Evolutionary conservation across 2,329 filamentous ascomycete species (phyloP), one percentile per base, ranked within the genome.

Genomic region (Colletotrichum filicis): DNA sequence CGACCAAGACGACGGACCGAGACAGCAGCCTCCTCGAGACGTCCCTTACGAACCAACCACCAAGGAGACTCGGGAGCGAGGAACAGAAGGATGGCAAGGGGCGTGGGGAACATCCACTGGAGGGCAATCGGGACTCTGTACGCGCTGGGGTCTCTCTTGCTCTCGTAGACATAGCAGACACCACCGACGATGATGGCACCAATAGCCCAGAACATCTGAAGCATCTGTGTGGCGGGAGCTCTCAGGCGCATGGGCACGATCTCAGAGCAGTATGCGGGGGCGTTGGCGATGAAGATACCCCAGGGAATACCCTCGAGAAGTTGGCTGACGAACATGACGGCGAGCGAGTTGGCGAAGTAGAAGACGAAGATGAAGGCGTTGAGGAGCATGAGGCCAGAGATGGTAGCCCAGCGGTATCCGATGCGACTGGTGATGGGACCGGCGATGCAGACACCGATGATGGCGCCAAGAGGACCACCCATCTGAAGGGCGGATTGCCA

Each of bases 171-270:
- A 79, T 89, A 92, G 64, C 87, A 88, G 73, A 89, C 85, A 72
- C 81, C 89, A 37, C 85, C 87, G 28, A 92, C 90, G 71, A 92
- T 90, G 78, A 92, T 92, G 46, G 82, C 80, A 30, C 90, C 90
- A 77, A 92, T 88, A 22, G 89, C 87, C 90, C 90, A 92, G 83
- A 89, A 90, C 89, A 92, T 91, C 82, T 92, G 90, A 80, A 92
- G 76, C 86, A 89, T 92, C 80, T 89, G 87, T 2, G 90, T 92
- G 5, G 85, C 86, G 24, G 89, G 87, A 66, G 87, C 90, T 79
- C 90, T 82, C 67, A 92, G 80, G 77, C 82, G 82, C 65, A 92
- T 85, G 1, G 90, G 90, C 3, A 90, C 88, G 69, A 92, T 90
- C 79, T 92, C 90, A 77, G 82, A 82, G 80, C 86, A 89, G 83